phyloP scores from a whole-genome alignment of 371 early-diverging fungal species.

The Encephalitozoon hellem region DNA sequence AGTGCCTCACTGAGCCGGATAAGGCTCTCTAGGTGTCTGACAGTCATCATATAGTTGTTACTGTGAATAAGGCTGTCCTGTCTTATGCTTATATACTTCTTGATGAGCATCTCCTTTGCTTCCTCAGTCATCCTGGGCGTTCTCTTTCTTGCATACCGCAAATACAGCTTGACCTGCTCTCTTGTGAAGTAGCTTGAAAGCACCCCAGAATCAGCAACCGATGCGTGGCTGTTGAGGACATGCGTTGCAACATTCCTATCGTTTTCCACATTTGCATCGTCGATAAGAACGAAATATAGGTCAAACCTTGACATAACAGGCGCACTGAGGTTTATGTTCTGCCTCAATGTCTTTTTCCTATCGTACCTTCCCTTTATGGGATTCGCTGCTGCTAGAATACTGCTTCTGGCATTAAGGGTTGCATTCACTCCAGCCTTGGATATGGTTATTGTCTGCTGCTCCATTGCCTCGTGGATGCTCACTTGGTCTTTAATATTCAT shows the following conservation, averaged over 20 bases:
- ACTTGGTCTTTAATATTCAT: conserved; percentile 95
- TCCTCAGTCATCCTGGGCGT: conserved; percentile 66
- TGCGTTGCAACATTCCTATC: conserved; percentile 83
- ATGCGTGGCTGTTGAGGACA: conserved; percentile 78
- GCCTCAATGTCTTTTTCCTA: conserved; percentile 63
- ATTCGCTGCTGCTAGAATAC: conserved; percentile 62
- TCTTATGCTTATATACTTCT: conserved; percentile 77
- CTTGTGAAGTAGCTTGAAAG: conserved; percentile 24
- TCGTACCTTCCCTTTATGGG: conserved; percentile 62
- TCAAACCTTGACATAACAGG: conserved; percentile 99
- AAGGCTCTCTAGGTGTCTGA: conserved; percentile 60
- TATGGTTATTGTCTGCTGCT: conserved; percentile 98
- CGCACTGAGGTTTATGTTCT: conserved; percentile 89
- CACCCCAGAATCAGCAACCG: conserved; percentile 61
- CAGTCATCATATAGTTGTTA: conserved; percentile 57
- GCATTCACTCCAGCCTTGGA: conserved; percentile 90
- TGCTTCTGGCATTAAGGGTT: conserved; percentile 60
- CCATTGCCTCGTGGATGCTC: conserved; percentile 99
- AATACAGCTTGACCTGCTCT: conserved; percentile 57
- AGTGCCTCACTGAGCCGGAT: conserved; percentile 62
- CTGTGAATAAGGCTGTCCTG: conserved; percentile 69
- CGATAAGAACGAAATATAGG: conserved; percentile 91
- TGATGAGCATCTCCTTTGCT: conserved; percentile 69
- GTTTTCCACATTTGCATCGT: conserved; percentile 78
- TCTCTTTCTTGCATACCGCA: conserved; percentile 45